These are phyloP conservation scores for Pulveroboletus sp. DNA, from an alignment of 768 basidiomycete species.

Conservation along the genomic window DNA sequence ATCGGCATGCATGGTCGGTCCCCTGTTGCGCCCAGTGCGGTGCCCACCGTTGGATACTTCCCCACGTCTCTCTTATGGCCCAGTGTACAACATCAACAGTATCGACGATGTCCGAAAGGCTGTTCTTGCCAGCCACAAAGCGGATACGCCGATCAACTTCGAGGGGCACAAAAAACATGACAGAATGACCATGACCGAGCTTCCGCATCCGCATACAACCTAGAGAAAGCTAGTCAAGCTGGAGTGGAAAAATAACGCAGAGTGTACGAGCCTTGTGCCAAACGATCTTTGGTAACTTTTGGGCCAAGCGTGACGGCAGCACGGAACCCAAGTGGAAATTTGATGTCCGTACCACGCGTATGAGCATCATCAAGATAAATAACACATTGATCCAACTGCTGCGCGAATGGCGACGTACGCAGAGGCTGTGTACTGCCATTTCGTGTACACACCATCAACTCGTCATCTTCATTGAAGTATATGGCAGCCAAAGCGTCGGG, in stretches of 20 bases:
- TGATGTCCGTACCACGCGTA: constrained; percentile 20
- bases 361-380: constrained; percentile 19
- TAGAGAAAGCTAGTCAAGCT: neutral
- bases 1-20: too few relatives aligned
- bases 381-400: constrained; percentile 7
- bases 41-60: too few relatives aligned
- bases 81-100: neutral
- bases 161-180: neutral
- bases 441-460: constrained; percentile 31
- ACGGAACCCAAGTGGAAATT: constrained; percentile 13
- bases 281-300: constrained; percentile 15
- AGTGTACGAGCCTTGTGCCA: constrained; percentile 11
- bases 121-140: neutral
- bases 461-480: constrained; percentile 20
- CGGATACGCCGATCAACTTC: neutral
- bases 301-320: constrained; percentile 16
- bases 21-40: too few relatives aligned
- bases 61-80: neutral
- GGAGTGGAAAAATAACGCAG: neutral
- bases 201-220: neutral
- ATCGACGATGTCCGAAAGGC: neutral
- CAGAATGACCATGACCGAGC: neutral
- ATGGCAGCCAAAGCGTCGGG: constrained; percentile 18
- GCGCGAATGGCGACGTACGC: constrained; percentile 29
- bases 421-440: constrained; percentile 39